Evolutionary conservation across 2,329 filamentous ascomycete genomes (phyloP).

Genomic region (Phaeoacremonium minimum): DNA sequence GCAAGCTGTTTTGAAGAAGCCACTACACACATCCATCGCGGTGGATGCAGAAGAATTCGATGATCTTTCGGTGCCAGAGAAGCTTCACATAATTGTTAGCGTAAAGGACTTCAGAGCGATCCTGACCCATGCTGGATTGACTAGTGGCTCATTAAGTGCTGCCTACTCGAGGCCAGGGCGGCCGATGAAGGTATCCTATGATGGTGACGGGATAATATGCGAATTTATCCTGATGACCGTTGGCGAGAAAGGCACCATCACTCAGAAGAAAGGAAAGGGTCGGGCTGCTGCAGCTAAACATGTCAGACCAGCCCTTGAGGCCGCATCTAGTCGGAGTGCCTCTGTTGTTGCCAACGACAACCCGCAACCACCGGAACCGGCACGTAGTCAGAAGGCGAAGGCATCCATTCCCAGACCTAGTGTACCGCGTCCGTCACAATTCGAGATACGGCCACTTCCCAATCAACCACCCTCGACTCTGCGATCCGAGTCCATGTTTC

Average conservation of each 20-base stretch:
- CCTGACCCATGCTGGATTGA: constrained; percentile 68
- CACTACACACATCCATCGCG: constrained; percentile 73
- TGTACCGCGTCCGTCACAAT: constrained; percentile 22
- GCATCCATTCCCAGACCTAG: constrained; percentile 24
- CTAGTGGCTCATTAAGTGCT: constrained; percentile 62
- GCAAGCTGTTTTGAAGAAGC: constrained; percentile 71
- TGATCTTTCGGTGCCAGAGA: constrained; percentile 68
- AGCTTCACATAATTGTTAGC: constrained; percentile 74
- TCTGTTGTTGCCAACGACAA: constrained; percentile 23
- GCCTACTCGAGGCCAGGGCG: constrained; percentile 67
- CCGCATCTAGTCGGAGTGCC: constrained; percentile 37
- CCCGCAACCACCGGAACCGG: constrained; percentile 15
- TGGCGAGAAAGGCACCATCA: constrained; percentile 54
- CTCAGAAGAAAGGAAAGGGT: constrained; percentile 40
- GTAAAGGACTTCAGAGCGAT: constrained; percentile 82
- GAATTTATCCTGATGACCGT: constrained; percentile 83
- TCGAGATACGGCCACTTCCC: constrained; percentile 23
- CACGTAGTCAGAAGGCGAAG: constrained; percentile 2
- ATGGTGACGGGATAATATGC: constrained; percentile 62
- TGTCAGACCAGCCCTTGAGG: constrained; percentile 39
- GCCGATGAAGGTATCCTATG: constrained; percentile 70
- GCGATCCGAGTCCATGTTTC: constrained; percentile 65
- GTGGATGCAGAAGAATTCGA: constrained; percentile 75
- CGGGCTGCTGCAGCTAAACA: constrained; percentile 33
- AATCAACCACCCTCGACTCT: constrained; percentile 49